Percentiles rank a stretch among this genome's conserved stretches.
Evolutionary conservation across 106 monocot genomes (phyloP).

Genomic region (Phalaenopsis aphrodite): DNA sequence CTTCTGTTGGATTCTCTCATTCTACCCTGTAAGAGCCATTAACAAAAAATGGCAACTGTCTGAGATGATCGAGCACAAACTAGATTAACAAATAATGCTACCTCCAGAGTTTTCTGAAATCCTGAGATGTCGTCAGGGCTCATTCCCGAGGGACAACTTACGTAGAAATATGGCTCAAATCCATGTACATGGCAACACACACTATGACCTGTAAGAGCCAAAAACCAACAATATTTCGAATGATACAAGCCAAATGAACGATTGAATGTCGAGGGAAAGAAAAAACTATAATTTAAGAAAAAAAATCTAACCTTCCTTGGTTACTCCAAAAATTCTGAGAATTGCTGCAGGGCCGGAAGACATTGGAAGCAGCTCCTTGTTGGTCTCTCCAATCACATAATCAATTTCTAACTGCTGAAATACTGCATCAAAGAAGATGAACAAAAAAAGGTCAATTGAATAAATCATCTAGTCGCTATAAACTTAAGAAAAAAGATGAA

Average conservation of each 20-base stretch:
- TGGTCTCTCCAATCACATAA: constrained; percentile 80
- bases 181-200: constrained; percentile 95
- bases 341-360: constrained; percentile 80
- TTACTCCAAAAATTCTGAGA: constrained; percentile 93
- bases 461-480: background rate
- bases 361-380: constrained; percentile 59
- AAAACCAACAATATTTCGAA: constrained; percentile 9
- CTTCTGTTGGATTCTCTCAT: constrained; percentile 93
- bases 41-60: background rate
- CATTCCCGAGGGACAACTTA: constrained; percentile 77
- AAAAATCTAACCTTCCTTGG: constrained; percentile 60
- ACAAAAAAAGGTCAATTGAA: background rate
- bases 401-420: constrained; percentile 99
- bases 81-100: constrained; percentile 9
- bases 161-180: constrained; percentile 97
- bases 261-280: background rate
- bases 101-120: constrained; percentile 88
- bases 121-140: constrained; percentile 80
- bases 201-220: constrained; percentile 57
- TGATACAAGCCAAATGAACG: background rate
- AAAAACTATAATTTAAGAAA: too few relatives aligned
- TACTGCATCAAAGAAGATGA: constrained; percentile 33
- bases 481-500: background rate
- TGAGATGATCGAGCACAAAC: background rate
- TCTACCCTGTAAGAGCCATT: constrained; percentile 35